Evolutionary conservation across 2,329 filamentous ascomycete species (phyloP).

Genomic region (Aspergillus awamori): DNA sequence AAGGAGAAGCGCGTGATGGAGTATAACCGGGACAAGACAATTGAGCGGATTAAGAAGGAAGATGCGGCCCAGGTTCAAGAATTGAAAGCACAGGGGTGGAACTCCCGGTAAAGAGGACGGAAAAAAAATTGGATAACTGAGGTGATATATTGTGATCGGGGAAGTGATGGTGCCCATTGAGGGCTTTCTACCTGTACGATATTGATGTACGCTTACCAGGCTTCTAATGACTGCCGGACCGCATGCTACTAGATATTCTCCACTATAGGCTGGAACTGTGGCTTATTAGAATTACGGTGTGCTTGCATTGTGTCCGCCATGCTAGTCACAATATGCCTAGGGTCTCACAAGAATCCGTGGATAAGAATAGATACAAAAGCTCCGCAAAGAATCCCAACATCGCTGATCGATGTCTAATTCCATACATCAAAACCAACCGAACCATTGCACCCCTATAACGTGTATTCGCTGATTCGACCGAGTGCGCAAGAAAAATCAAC

Average conservation of each 20-base stretch:
- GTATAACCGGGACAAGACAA: constrained; percentile 76
- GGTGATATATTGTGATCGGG: constrained; percentile 20
- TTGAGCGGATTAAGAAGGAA: constrained; percentile 74
- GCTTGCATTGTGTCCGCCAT: constrained; percentile 7
- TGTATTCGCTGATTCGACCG: constrained; percentile 10
- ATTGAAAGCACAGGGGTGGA: constrained; percentile 47
- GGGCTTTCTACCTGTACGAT: constrained; percentile 21
- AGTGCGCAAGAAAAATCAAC: constrained; percentile 13
- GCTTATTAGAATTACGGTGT: constrained; percentile 1
- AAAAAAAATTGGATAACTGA: not conserved
- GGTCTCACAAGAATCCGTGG: not conserved
- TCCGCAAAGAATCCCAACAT: constrained; percentile 1
- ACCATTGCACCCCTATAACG: constrained; percentile 16
- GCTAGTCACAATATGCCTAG: not conserved
- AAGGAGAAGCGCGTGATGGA: constrained; percentile 96
- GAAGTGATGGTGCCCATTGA: not conserved
- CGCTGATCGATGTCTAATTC: constrained; percentile 7
- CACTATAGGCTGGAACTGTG: not conserved
- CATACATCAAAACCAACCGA: constrained; percentile 4
- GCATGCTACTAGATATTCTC: constrained; percentile 1
- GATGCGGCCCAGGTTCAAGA: constrained; percentile 65
- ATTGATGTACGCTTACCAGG: constrained; percentile 6
- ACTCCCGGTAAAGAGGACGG: constrained; percentile 7
- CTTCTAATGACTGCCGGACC: constrained; percentile 2
- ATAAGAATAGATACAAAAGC: not conserved